Conservation (phyloP, 371 early-diverging fungal species). For the Haplosporangium sp. region DNA sequence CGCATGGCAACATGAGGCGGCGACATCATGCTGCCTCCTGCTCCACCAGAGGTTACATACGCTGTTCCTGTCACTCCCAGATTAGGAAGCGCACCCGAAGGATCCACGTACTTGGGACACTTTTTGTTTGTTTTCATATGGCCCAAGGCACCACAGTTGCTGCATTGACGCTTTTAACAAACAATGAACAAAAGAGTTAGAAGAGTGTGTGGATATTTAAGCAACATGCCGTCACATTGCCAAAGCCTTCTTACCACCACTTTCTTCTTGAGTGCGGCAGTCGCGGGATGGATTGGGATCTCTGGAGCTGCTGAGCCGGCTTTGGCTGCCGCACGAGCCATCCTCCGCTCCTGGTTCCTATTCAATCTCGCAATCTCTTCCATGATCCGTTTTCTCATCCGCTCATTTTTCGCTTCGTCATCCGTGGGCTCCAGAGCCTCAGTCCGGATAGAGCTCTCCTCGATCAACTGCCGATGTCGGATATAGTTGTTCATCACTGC, state of each 20-base stretch:
- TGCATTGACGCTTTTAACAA: conserved; percentile 70
- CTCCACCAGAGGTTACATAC: conserved; percentile 38
- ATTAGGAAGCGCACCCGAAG: conserved; percentile 48
- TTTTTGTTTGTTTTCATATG: conserved; percentile 92
- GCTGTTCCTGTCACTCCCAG: conserved; percentile 41
- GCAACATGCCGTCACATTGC: neutral
- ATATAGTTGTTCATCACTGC: conserved; percentile 92
- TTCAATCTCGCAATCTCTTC: conserved; percentile 72
- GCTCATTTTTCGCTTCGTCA: conserved; percentile 70
- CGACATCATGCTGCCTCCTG: conserved; percentile 36
- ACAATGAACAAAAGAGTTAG: neutral
- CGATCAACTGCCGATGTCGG: conserved; percentile 85
- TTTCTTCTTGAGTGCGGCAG: conserved; percentile 35
- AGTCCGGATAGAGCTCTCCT: conserved; percentile 69
- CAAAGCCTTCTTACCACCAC: conserved; percentile 30
- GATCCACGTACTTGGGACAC: conserved; percentile 77
- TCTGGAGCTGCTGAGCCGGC: conserved; percentile 35
- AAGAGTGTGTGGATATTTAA: conserved; percentile 33
- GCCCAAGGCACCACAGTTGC: conserved; percentile 86
- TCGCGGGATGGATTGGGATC: conserved; percentile 19
- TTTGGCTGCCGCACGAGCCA: conserved; percentile 56
- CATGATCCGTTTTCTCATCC: conserved; percentile 71
- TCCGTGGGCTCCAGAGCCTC: conserved; percentile 69
- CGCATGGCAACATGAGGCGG: conserved; percentile 34
- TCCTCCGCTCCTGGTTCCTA: conserved; percentile 72